These are phyloP conservation scores for Ceratobasidium sp. DNA, from an alignment of 1,284 basidiomycete genomes.

Conservation along the genomic window DNA sequence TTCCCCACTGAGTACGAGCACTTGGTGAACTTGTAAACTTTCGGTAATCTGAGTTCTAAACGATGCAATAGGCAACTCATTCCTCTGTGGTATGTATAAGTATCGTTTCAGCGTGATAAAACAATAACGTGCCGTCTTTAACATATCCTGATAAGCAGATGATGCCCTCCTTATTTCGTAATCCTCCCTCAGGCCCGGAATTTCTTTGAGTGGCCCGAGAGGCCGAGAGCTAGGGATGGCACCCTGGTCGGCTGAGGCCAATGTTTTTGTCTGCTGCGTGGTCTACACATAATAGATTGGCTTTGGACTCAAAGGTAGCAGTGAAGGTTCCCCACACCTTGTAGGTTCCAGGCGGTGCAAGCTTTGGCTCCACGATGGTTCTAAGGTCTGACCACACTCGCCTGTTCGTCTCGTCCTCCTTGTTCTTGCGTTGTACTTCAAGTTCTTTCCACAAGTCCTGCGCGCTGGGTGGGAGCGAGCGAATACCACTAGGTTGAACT, in stretches of 20 bases:
- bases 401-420: constrained; percentile 71
- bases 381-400: constrained; percentile 73
- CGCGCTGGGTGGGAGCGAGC: constrained; percentile 80
- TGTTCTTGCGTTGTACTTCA: constrained; percentile 66
- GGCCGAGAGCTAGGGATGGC: not conserved
- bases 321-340: too few species aligned
- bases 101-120: constrained; percentile 42
- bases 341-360: constrained; percentile 29
- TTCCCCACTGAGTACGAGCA: constrained; percentile 94
- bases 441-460: constrained; percentile 95
- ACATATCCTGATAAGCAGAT: constrained; percentile 83
- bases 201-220: constrained; percentile 41
- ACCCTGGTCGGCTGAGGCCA: constrained; percentile 49
- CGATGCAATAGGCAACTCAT: constrained; percentile 84
- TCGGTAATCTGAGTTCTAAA: constrained; percentile 81
- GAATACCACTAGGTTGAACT: constrained; percentile 64
- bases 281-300: constrained; percentile 21
- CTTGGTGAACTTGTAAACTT: constrained; percentile 77
- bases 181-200: constrained; percentile 55
- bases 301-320: not conserved
- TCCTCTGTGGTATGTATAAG: constrained; percentile 66
- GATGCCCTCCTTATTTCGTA: constrained; percentile 68
- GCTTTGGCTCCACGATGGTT: constrained; percentile 58
- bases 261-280: not conserved
- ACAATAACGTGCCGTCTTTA: constrained; percentile 46